phyloP scores from a whole-genome alignment of 2,329 filamentous ascomycete species.

The Penicillium sp. region DNA sequence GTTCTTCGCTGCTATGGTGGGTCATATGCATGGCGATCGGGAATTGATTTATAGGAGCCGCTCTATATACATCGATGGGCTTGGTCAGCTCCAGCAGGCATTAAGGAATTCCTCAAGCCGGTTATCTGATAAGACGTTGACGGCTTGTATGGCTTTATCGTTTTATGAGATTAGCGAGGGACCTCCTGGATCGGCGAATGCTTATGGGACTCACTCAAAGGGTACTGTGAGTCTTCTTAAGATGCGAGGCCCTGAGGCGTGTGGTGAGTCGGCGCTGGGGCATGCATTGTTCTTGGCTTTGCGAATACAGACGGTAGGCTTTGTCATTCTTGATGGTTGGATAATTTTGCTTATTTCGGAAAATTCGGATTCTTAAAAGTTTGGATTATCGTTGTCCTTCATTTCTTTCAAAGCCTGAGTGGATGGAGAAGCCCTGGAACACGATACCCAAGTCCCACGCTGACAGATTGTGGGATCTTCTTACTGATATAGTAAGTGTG shows the following conservation, averaged over 20 bases:
- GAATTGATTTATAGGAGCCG: neutral
- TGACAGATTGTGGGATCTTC: neutral
- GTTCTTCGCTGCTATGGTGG: neutral
- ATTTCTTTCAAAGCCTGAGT: neutral
- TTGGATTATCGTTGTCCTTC: neutral
- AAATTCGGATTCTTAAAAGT: neutral
- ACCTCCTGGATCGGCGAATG: neutral
- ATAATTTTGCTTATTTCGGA: neutral
- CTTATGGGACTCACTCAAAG: neutral
- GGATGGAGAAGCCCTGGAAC: neutral
- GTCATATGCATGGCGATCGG: neutral
- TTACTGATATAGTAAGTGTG: neutral
- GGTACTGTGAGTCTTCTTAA: neutral
- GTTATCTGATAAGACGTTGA: neutral
- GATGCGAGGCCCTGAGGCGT: neutral
- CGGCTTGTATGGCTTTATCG: neutral
- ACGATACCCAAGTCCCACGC: neutral
- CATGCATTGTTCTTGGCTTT: constrained; percentile 1
- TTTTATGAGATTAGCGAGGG: constrained; percentile 1
- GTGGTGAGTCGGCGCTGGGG: neutral
- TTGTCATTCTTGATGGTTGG: neutral
- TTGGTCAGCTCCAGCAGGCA: neutral
- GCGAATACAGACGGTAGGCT: neutral
- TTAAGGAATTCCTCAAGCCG: neutral
- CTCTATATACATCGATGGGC: neutral